Base-by-base conservation (phyloP, 2,329 filamentous ascomycete genomes). In the Alternaria viburni region DNA sequence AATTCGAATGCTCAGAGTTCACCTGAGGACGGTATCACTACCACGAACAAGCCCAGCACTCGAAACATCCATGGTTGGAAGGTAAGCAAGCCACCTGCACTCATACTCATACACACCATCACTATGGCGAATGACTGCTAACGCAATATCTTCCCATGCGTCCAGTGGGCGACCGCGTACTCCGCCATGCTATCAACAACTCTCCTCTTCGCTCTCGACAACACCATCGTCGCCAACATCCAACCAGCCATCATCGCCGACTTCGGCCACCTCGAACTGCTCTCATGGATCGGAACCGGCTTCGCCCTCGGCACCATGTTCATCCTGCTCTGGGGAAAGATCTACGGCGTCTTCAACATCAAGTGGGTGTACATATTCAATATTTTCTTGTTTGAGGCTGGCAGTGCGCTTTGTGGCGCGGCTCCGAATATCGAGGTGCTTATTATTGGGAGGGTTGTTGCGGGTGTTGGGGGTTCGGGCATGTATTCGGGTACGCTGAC, bases 401-500 rank as follows among this genome's bases (percentile, higher is more conserved):
- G 75, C 5, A 74, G 68, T 32, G 72, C 77, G 6, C 54, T 81
- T 10, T 81, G 79, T 59, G 78, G 75, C 23, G 74, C 61, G 21
- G 75, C 77, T 5, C 73, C 74, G 1, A 70, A 62, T 19, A 79
- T 80, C 52, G 62, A 71, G 25, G 65, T 69, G 3, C 46, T 77
- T 17, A 77, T 80, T 44, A 70, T 85, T 12, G 84, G 84, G 3
- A 75, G 84, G 10, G 82, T 79, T 8, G 74, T 83, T 32, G 79
- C 80, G 36, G 85, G 84, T 13, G 68, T 81, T 25, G 83, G 84
- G 2, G 84, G 83, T 0, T 70, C 73, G 3, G 84, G 83, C 7
- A 80, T 84, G 70, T 52, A 62, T 49, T 77, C 67, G 65, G 76
- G 73, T 44, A 56, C 67, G 11, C 83, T 83, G 54, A 36, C 28